These are phyloP conservation scores for Hortaea sp. DNA, from an alignment of 2,329 filamentous ascomycete genomes.

Conservation along the genomic window DNA sequence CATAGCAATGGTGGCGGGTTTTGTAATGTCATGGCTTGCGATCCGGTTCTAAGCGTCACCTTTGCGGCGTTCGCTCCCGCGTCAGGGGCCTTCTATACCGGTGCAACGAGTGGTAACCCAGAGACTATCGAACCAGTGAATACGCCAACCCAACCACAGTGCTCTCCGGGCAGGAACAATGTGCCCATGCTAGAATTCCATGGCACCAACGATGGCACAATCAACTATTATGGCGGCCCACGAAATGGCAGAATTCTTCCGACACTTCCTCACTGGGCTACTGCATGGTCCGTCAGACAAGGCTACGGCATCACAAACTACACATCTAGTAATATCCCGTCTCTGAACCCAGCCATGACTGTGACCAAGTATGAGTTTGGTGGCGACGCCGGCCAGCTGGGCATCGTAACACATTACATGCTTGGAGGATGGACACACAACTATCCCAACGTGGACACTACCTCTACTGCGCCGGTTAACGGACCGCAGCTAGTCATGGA, in stretches of 20 bases:
- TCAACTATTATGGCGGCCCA: slow-evolving; percentile 26
- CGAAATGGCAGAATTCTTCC: slow-evolving; percentile 8
- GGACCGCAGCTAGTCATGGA: slow-evolving; percentile 19
- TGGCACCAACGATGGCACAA: slow-evolving; percentile 29
- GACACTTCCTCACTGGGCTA: slow-evolving; percentile 19
- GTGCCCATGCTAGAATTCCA: slow-evolving; percentile 36
- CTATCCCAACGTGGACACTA: slow-evolving; percentile 21
- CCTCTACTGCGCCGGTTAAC: slow-evolving; percentile 13
- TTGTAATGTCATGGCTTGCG: slow-evolving; percentile 38
- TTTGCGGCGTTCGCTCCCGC: slow-evolving; percentile 42
- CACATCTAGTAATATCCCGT: slow-evolving; percentile 13
- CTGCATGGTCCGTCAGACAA: slow-evolving; percentile 27
- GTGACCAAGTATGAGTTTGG: slow-evolving; percentile 13
- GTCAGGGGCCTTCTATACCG: slow-evolving; percentile 36
- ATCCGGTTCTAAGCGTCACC: slow-evolving; percentile 28
- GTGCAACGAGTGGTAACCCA: slow-evolving; percentile 12
- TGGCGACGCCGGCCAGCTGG: slow-evolving; percentile 22
- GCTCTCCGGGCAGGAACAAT: slow-evolving; percentile 12
- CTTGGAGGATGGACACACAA: slow-evolving; percentile 25
- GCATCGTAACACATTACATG: slow-evolving; percentile 27
- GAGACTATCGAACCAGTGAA: slow-evolving; percentile 14
- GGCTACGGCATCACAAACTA: slow-evolving; percentile 20
- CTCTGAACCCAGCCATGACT: neutral
- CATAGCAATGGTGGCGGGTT: slow-evolving; percentile 48
- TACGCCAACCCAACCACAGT: slow-evolving; percentile 11